Evolutionary conservation across 768 basidiomycete genomes (phyloP), one percentile per base, ranked within the genome.

Genomic region (Leccinum olivaceopallidum): DNA sequence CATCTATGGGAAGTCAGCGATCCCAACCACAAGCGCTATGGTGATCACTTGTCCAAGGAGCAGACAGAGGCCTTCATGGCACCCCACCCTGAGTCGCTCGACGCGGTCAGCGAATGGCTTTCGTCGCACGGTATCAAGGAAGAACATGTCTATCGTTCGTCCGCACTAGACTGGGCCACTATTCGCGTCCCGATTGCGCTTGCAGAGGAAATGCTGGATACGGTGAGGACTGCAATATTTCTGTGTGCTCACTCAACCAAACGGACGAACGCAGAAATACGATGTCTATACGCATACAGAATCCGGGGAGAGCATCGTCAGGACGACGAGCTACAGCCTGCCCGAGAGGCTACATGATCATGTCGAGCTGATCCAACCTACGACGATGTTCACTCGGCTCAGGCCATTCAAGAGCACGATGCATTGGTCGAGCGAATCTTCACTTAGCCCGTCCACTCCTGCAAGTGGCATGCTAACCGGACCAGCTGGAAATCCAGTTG

Each of bases 121-220:
- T 75, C 74, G 0, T 78, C 77, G 3, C 79, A 87, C 59, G 87
- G 85, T 34, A 72, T 90, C 28, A 61, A 66, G 16, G 81, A 82
- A 49, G 69, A 77, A 44, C 78, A 81, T 58, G 64, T 85, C 22
- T 62, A 73, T 47, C 82, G 84, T 9, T 88, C 89, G 12, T 80
- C 86, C 3, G 87, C 88, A 0, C 79, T 82, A 53, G 89, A 90
- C 62, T 92, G 88, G 89, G 75, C 90, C 13, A 83, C 78, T 6
- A 69, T 89, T 44, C 82, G 72, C 13, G 74, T 89, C 7, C 82
- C 88, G 0, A 78, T 92, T 50, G 65, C 74, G 36, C 62, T 85
- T 26, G 89, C 85, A 0, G 89, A 92, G 71, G 74, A 82, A 64
- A 86, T 92, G 83, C 79, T 92, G n/a, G 76, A 84, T 66, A 87